These are phyloP conservation scores for Dryadomyces quercus-mongolicae DNA, from an alignment of 2,329 filamentous ascomycete genomes.

Conservation along the genomic window DNA sequence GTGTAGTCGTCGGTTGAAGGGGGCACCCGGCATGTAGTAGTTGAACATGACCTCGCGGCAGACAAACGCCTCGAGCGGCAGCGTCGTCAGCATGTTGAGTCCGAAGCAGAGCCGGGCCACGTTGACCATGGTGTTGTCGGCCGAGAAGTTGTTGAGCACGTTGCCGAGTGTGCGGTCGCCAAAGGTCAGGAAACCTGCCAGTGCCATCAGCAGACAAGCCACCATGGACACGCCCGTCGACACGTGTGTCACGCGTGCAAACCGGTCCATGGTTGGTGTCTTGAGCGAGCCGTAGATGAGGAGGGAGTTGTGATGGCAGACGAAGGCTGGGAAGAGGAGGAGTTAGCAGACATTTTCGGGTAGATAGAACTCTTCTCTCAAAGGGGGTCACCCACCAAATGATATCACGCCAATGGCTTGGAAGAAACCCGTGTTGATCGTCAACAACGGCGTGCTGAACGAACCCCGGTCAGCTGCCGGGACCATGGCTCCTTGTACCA, in stretches of 20 bases:
- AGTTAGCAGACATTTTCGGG: not conserved
- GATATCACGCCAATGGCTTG: slow-evolving; percentile 97
- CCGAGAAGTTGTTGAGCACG: slow-evolving; percentile 93
- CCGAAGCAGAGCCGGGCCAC: slow-evolving; percentile 91
- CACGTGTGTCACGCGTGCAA: slow-evolving; percentile 85
- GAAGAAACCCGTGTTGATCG: slow-evolving; percentile 80
- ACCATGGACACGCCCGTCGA: slow-evolving; percentile 81
- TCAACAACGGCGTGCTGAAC: slow-evolving; percentile 56
- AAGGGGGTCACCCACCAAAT: slow-evolving; percentile 57
- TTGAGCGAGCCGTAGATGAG: slow-evolving; percentile 93
- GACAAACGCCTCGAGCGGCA: slow-evolving; percentile 94
- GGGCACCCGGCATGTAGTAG: slow-evolving; percentile 57
- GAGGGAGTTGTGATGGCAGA: slow-evolving; percentile 86
- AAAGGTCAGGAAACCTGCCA: slow-evolving; percentile 85
- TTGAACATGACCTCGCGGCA: slow-evolving; percentile 94
- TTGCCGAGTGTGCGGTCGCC: slow-evolving; percentile 88
- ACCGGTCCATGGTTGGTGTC: slow-evolving; percentile 91
- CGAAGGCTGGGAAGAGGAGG: slow-evolving; percentile 35
- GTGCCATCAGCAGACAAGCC: slow-evolving; percentile 81
- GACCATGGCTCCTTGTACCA: slow-evolving; percentile 70
- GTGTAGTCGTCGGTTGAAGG: slow-evolving; percentile 75
- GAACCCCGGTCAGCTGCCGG: slow-evolving; percentile 60
- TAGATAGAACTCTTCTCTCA: too few species aligned
- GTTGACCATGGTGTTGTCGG: slow-evolving; percentile 86
- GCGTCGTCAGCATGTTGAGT: slow-evolving; percentile 95